Evolutionary conservation across 441 rosid genomes (phyloP), one percentile per base, ranked within the genome.

Genomic region (Erysimum cheiri): DNA sequence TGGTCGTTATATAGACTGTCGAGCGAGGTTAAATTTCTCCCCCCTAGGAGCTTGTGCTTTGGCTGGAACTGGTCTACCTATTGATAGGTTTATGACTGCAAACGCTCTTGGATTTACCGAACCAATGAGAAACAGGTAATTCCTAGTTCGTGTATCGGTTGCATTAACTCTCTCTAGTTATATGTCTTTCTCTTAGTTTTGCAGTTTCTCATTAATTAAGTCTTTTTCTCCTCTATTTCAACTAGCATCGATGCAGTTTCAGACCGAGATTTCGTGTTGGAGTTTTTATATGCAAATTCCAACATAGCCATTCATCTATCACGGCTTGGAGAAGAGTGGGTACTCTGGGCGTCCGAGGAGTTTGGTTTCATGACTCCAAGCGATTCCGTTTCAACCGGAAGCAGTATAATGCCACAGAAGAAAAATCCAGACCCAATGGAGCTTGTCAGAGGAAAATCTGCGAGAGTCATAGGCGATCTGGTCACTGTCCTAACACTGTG

Each of bases 371-470:
- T 95, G 70, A 87, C 81, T 10, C 96, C 96, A 46, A 95, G 95
- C 49, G 98, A 95, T 78, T 79, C 93, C 4, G 96, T 92, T 61
- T 95, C 98, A 37, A 89, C 98, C 0, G 97, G 99, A 72, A 92
- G 99, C 59, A 95, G 97, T 78, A 95, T 95, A 79, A 95, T 95
- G 99, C 98, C 99, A 61, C 99, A 92, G 80, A 90, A 95, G 91
- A 92, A 95, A 80, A 95, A 92, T 80, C 97, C 97, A 46, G 98
- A 95, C 78, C 99, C 98, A n/a, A 90, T 92, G 98, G 97, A 92
- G 74, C 99, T 95, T 74, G 96, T 92, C 52, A 85, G 96, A 53
- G 98, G 98, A 31, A 95, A 95, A 80, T 90, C 98, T 74, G 97
- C 93, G 22, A 77, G 96, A 72, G 89, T 87, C 64, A 80, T 95